Conservation (phyloP, 2,329 filamentous ascomycete species). For the Cladobotryum protrusum region DNA sequence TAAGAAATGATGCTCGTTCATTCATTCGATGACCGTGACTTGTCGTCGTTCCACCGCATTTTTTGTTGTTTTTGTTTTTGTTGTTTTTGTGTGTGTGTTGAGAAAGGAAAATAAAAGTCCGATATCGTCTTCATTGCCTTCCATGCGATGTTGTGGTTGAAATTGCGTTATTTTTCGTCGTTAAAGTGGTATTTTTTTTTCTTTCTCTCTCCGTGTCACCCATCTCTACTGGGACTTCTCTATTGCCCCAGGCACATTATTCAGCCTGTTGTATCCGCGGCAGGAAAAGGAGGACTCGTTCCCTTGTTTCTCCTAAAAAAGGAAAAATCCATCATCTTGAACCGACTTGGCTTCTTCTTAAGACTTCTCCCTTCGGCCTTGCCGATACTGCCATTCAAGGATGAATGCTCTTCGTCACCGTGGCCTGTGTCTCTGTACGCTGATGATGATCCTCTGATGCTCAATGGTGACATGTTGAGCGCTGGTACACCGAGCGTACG, state of each 20-base stretch:
- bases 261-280: constrained; percentile 29
- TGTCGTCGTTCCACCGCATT: too few relatives aligned
- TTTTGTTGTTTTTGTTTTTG: too few relatives aligned
- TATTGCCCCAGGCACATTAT: constrained; percentile 10
- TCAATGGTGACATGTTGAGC: constrained; percentile 33
- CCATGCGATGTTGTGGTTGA: too few relatives aligned
- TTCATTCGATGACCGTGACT: not conserved
- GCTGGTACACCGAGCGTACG: constrained; percentile 39
- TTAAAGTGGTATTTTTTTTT: not conserved
- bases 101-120: not conserved
- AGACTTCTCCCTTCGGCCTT: constrained; percentile 45
- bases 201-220: not conserved
- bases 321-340: constrained; percentile 55
- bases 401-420: constrained; percentile 27
- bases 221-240: not conserved
- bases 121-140: not conserved
- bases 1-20: not conserved
- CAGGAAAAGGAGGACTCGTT: constrained; percentile 25
- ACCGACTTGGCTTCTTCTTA: constrained; percentile 58
- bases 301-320: constrained; percentile 50
- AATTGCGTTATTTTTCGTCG: not conserved
- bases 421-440: constrained; percentile 18
- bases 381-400: constrained; percentile 37
- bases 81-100: too few relatives aligned
- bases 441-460: constrained; percentile 25